Conservation (phyloP, 805 yeast genomes). For the Yarrowia sp. region DNA sequence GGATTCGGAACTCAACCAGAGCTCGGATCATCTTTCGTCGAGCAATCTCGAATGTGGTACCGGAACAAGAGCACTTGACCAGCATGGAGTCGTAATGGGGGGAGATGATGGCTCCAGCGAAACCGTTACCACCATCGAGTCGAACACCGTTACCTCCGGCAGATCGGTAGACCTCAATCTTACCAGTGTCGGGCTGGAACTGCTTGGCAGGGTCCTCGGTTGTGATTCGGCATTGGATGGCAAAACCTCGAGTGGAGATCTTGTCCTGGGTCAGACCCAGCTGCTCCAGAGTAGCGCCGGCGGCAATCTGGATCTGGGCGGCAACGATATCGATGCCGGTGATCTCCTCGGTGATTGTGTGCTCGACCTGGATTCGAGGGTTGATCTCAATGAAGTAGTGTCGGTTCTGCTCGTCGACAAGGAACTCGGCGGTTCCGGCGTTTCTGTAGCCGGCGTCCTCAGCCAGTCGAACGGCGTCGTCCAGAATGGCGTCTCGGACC, state of each 20-base stretch:
- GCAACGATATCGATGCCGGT: conserved; percentile 98
- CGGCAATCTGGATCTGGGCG: conserved; percentile 98
- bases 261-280: conserved; percentile 92
- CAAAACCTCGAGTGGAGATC: conserved; percentile 95
- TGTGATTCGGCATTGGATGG: conserved; percentile 98
- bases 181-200: conserved; percentile 98
- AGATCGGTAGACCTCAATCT: conserved; percentile 95
- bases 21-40: conserved; percentile 98
- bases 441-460: conserved; percentile 87
- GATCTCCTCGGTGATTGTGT: conserved; percentile 97
- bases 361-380: conserved; percentile 98
- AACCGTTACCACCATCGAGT: conserved; percentile 98
- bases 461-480: conserved; percentile 94
- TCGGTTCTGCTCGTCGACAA: conserved; percentile 90
- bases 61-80: conserved; percentile 97
- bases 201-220: conserved; percentile 97
- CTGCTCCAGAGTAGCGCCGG: conserved; percentile 93
- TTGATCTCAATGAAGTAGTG: conserved; percentile 98
- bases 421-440: conserved; percentile 98
- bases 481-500: conserved; percentile 89
- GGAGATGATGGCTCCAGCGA: conserved; percentile 93
- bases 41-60: conserved; percentile 94
- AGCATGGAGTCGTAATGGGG: conserved; percentile 98
- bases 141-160: conserved; percentile 99
- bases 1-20: conserved; percentile 93